A percentile compares a stretch with the other conserved stretches of the same genome.
These are phyloP conservation scores for Cordia subcordata DNA, from an alignment of 257 asterid species.

Conservation along the genomic window DNA sequence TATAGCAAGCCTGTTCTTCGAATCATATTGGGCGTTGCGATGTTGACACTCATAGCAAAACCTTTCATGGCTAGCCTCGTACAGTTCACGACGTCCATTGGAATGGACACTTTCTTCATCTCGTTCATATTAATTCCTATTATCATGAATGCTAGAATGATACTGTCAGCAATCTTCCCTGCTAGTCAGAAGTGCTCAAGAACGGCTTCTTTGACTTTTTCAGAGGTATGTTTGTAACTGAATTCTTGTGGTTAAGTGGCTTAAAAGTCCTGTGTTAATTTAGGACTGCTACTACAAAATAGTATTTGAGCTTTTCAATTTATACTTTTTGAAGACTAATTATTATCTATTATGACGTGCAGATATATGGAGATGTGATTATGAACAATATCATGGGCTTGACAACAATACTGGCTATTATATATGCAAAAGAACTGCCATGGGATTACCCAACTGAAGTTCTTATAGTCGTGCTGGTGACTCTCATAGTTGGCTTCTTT, in stretches of 20 bases:
- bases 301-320: no score
- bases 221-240: conserved; percentile 14
- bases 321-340: no score
- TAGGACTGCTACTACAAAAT: no score
- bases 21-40: conserved; percentile 14
- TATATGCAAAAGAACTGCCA: conserved; percentile 47
- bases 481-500: conserved; percentile 35
- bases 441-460: conserved; percentile 71
- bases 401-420: conserved; percentile 39
- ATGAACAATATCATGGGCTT: conserved; percentile 62
- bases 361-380: conserved; percentile 57
- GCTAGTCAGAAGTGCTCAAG: conserved; percentile 13
- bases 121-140: conserved; percentile 21
- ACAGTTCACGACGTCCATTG: conserved; percentile 8
- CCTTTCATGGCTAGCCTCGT: conserved; percentile 7
- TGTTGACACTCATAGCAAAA: conserved; percentile 9
- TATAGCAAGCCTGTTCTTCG: conserved; percentile 6
- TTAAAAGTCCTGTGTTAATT: no score
- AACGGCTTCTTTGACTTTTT: conserved; percentile 23
- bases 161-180: conserved; percentile 14
- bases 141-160: conserved; percentile 16
- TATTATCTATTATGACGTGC: conserved; percentile 1
- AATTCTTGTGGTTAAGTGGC: background rate
- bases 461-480: conserved; percentile 36
- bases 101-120: conserved; percentile 15